Evolutionary conservation across 805 yeast genomes (phyloP), one percentile per base, ranked within the genome.

Genomic region (Teunomyces aglyptinius): DNA sequence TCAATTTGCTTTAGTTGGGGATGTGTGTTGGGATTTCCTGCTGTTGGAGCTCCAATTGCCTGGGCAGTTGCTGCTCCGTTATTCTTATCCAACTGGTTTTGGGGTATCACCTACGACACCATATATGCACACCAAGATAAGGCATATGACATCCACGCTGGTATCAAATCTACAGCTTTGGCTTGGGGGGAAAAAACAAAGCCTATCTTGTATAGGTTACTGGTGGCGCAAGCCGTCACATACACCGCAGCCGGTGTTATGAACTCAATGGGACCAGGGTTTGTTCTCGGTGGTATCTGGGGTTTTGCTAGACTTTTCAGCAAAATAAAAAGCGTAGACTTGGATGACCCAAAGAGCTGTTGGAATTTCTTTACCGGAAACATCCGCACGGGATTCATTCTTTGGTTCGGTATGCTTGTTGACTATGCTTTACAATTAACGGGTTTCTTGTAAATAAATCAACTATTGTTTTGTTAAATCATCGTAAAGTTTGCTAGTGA

Each of bases 71-170:
- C 91, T 81, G 69, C 80, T 3, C 89, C 97, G 0, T 70, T 94
- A 41, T 89, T 85, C 58, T 62, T 82, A 3, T 81, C 96, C 13
- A 83, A 89, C 39, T 86, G 83, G 60, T 75, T 85, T 46, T 94
- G 99, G 99, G 85, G 96, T 54, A 88, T 94, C 91, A 83, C 84
- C 44, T 94, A 94, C 67, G 99, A 94, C 65, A 89, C 99, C 2
- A 81, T 94, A 33, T 94, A 94, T 64, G 99, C 99, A 0, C 99
- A 94, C 63, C 99, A 94, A 69, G 99, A 94, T 67, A 94, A 94
- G 68, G 68, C 65, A 44, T 94, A 85, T 59, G 99, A 94, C 67
- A 70, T 88, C 44, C 75, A 78, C 48, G 97, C 96, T 0, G 99
- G 99, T 16, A 86, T 94, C 55, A 90, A 90, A 64, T 88, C 96